Percentiles rank a stretch among this genome's conserved stretches.
Conservation (phyloP, 805 yeast species). For the Schizosaccharomyces lindneri region DNA sequence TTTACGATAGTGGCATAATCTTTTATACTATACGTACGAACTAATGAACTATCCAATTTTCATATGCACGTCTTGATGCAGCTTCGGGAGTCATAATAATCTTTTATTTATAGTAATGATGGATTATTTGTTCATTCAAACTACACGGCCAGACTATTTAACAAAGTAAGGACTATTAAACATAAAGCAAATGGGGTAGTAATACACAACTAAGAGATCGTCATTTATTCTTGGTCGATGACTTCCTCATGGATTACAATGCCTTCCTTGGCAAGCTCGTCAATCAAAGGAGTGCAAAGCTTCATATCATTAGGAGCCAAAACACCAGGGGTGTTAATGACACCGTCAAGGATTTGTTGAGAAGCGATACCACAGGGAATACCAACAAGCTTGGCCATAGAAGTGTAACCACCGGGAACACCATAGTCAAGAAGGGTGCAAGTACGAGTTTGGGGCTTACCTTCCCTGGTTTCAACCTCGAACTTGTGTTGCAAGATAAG, state of each 20-base stretch:
- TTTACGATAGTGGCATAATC: too few relatives aligned
- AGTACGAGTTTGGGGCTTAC: conserved; percentile 72
- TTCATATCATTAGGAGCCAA: conserved; percentile 66
- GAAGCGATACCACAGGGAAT: conserved; percentile 95
- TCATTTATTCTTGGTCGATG: conserved; percentile 4
- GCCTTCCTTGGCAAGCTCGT: conserved; percentile 67
- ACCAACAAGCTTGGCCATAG: conserved; percentile 97
- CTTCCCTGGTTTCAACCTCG: conserved; percentile 91
- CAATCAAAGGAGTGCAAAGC: conserved; percentile 73
- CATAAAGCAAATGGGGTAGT: neutral
- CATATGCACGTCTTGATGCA: too few relatives aligned
- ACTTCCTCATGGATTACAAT: conserved; percentile 80
- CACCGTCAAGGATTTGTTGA: conserved; percentile 62
- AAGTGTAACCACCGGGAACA: conserved; percentile 67
- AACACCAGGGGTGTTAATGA: conserved; percentile 48
- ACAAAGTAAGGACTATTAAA: neutral
- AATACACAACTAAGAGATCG: neutral
- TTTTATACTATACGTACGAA: too few relatives aligned
- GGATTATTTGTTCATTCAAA: too few relatives aligned
- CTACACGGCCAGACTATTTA: too few relatives aligned
- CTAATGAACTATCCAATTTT: too few relatives aligned
- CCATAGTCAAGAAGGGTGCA: conserved; percentile 91
- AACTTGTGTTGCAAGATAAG: conserved; percentile 93
- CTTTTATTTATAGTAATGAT: too few relatives aligned
- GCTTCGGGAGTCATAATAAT: too few relatives aligned